Conservation (phyloP, 768 basidiomycete species). For the Russula griseocarnosa region DNA sequence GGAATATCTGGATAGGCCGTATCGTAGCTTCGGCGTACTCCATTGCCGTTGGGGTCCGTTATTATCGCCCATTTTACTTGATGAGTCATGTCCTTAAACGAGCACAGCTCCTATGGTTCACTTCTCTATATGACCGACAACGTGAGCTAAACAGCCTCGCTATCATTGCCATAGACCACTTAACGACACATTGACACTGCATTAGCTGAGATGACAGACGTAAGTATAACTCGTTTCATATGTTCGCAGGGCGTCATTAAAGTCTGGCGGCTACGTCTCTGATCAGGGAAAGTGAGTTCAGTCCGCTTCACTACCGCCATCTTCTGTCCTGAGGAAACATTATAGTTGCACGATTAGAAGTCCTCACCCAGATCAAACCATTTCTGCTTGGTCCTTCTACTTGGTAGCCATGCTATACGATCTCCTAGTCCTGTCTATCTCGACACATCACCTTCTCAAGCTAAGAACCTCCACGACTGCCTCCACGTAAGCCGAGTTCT, state of each 20-base stretch:
- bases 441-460: slow-evolving; percentile 48
- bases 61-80: slow-evolving; percentile 27
- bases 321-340: background rate
- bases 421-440: slow-evolving; percentile 46
- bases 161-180: background rate
- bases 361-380: slow-evolving; percentile 22
- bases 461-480: slow-evolving; percentile 37
- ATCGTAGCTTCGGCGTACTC: slow-evolving; percentile 42
- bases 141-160: slow-evolving; percentile 40
- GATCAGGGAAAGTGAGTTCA: slow-evolving; percentile 38
- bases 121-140: slow-evolving; percentile 47
- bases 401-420: slow-evolving; percentile 57
- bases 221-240: background rate
- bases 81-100: background rate
- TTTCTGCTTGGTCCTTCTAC: slow-evolving; percentile 58
- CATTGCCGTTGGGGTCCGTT: slow-evolving; percentile 43
- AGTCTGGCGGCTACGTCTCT: background rate
- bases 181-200: slow-evolving; percentile 17
- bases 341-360: slow-evolving; percentile 48
- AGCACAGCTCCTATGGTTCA: slow-evolving; percentile 52
- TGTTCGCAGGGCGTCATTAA: background rate
- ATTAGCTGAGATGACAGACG: slow-evolving; percentile 9
- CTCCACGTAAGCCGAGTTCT: slow-evolving; percentile 31
- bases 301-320: background rate
- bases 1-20: slow-evolving; percentile 42